These are phyloP conservation scores for Penicillium robsamsonii DNA, from an alignment of 495 filamentous ascomycete species.

Conservation along the genomic window DNA sequence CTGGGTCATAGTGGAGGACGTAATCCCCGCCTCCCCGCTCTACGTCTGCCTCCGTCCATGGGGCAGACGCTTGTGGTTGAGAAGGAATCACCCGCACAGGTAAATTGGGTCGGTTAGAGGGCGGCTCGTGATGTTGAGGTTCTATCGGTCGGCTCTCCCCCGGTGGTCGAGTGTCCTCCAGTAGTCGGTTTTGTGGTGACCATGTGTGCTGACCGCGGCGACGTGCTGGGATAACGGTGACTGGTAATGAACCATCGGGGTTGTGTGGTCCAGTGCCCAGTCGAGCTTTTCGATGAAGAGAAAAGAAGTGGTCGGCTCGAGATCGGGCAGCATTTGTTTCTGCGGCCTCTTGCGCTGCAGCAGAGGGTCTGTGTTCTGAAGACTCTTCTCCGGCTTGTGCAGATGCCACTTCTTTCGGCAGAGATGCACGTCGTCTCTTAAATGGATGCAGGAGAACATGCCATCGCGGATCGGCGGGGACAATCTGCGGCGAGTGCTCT, in stretches of 20 bases:
- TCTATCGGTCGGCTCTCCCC: slow-evolving; percentile 1
- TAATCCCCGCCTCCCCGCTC: slow-evolving; percentile 32
- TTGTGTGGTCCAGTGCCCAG: slow-evolving; percentile 28
- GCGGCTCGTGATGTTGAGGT: slow-evolving; percentile 4
- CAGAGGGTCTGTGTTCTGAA: slow-evolving; percentile 18
- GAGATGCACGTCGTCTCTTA: slow-evolving; percentile 49
- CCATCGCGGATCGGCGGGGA: slow-evolving; percentile 45
- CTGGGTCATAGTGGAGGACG: slow-evolving; percentile 45
- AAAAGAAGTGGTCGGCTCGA: slow-evolving; percentile 33
- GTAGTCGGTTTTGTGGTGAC: slow-evolving; percentile 34
- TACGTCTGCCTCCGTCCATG: slow-evolving; percentile 38
- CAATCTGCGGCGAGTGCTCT: slow-evolving; percentile 37
- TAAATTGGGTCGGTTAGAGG: slow-evolving; percentile 15
- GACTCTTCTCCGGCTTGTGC: slow-evolving; percentile 45
- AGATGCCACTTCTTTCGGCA: slow-evolving; percentile 55
- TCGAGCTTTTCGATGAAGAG: slow-evolving; percentile 26
- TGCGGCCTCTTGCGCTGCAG: slow-evolving; percentile 25
- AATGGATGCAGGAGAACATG: slow-evolving; percentile 52
- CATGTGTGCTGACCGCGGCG: slow-evolving; percentile 50
- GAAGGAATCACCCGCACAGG: slow-evolving; percentile 43
- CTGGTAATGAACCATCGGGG: slow-evolving; percentile 45
- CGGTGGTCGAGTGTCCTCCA: slow-evolving; percentile 11
- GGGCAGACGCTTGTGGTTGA: slow-evolving; percentile 38
- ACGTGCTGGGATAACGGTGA: slow-evolving; percentile 69
- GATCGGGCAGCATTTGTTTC: slow-evolving; percentile 13